These are phyloP conservation scores for Zalaria obscura DNA, from an alignment of 2,329 filamentous ascomycete genomes.

Conservation along the genomic window DNA sequence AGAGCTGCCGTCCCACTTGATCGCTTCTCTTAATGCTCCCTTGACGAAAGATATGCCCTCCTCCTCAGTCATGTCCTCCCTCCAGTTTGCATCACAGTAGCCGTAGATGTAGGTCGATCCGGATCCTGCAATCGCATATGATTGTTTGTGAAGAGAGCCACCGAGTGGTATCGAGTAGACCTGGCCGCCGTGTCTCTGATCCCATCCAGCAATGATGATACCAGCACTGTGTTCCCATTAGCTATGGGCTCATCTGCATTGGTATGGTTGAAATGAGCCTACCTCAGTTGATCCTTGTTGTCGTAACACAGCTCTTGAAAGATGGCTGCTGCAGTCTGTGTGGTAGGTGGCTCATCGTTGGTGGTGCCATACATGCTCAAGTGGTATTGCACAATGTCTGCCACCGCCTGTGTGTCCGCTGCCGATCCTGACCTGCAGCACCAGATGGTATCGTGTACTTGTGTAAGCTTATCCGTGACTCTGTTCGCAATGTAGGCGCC, in stretches of 20 bases:
- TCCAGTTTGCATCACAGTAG: conserved; percentile 95
- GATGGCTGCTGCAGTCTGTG: conserved; percentile 85
- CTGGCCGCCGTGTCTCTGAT: conserved; percentile 85
- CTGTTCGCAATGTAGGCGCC: conserved; percentile 97
- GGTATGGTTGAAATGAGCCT: conserved; percentile 20
- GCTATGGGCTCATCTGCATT: not conserved
- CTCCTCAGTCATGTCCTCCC: conserved; percentile 81
- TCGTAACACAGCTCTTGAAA: conserved; percentile 98
- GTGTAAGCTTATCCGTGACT: conserved; percentile 97
- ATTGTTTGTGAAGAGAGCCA: conserved; percentile 92
- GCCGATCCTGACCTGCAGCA: conserved; percentile 97
- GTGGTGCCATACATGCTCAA: conserved; percentile 81
- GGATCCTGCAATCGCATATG: conserved; percentile 90
- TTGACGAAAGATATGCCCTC: conserved; percentile 91
- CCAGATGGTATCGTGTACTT: conserved; percentile 98
- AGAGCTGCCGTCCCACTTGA: conserved; percentile 99
- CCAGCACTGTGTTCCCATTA: conserved; percentile 51
- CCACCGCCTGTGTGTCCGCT: conserved; percentile 93
- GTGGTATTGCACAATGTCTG: conserved; percentile 96
- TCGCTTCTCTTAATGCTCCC: conserved; percentile 77
- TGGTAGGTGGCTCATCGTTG: conserved; percentile 82
- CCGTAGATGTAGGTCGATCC: conserved; percentile 99
- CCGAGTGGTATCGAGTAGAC: conserved; percentile 96
- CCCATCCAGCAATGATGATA: conserved; percentile 97
- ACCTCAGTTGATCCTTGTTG: conserved; percentile 92